Conservation (phyloP, 176 grass and related monocot genomes). For the Oryza nivara region DNA sequence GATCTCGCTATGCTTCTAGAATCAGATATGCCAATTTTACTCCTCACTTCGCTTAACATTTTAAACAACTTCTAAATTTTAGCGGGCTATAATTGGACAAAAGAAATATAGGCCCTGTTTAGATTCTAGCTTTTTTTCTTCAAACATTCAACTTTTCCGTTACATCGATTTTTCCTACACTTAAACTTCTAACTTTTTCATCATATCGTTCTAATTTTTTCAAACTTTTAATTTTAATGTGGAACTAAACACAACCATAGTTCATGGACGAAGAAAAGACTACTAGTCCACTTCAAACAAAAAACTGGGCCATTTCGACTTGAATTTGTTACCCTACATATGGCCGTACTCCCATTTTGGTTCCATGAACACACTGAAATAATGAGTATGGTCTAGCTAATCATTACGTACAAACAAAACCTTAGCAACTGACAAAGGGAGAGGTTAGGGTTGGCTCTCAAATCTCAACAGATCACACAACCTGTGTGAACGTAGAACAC, state of each 20-base stretch:
- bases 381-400: neutral
- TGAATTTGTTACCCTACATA: no score
- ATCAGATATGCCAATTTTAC: neutral
- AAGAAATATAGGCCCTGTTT: neutral
- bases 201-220: no score
- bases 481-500: neutral
- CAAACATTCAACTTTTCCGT: no score
- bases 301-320: neutral
- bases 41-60: neutral
- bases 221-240: no score
- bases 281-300: neutral
- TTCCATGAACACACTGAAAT: neutral
- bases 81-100: neutral
- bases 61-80: neutral
- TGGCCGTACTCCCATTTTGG: neutral
- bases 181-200: no score
- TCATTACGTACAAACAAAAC: conserved; percentile 3
- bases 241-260: no score
- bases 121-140: no score
- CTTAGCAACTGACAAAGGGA: neutral
- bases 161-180: no score
- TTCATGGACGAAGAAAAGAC: neutral
- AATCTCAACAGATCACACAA: neutral
- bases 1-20: conserved; percentile 19
- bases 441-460: neutral